Evolutionary conservation across 352 stramenopile species (phyloP).

Genomic region (Pythium pyrilobum): DNA sequence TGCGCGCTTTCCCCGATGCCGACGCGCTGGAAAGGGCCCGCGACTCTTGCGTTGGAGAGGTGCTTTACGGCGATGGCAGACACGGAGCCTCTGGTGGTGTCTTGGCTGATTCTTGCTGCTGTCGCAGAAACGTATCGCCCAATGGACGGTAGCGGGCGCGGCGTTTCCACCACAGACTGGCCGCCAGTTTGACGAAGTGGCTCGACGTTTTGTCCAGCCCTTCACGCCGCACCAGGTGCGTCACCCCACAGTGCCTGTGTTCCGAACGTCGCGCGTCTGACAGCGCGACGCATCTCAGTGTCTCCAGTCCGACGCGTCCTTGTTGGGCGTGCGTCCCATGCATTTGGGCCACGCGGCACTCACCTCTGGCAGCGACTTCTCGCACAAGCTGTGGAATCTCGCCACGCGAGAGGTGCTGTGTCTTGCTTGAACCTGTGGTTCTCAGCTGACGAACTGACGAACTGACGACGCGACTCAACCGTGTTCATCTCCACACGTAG

Average conservation of each 20-base stretch:
- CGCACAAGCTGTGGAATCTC: slow-evolving; percentile 15
- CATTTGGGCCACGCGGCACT: background rate
- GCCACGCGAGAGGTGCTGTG: background rate
- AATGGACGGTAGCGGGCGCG: too few species aligned
- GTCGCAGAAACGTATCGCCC: background rate
- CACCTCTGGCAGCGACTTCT: slow-evolving; percentile 7
- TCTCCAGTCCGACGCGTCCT: background rate
- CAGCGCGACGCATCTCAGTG: background rate
- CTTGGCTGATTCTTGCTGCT: background rate
- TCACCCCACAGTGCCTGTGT: background rate
- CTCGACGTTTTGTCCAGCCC: background rate
- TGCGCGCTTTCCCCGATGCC: background rate
- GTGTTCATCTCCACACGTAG: background rate
- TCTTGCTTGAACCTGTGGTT: too few species aligned
- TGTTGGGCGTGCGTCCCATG: background rate
- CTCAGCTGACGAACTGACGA: too few species aligned
- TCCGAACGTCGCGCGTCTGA: background rate
- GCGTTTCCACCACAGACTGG: background rate
- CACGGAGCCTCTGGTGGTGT: background rate
- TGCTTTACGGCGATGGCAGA: too few species aligned
- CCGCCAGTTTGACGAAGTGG: slow-evolving; percentile 1
- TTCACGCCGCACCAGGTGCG: slow-evolving; percentile 1
- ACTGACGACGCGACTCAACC: too few species aligned
- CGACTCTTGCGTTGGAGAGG: background rate
- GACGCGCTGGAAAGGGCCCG: background rate